phyloP scores from a whole-genome alignment of 2,329 filamentous ascomycete genomes.

The Verruconis gallopava region DNA sequence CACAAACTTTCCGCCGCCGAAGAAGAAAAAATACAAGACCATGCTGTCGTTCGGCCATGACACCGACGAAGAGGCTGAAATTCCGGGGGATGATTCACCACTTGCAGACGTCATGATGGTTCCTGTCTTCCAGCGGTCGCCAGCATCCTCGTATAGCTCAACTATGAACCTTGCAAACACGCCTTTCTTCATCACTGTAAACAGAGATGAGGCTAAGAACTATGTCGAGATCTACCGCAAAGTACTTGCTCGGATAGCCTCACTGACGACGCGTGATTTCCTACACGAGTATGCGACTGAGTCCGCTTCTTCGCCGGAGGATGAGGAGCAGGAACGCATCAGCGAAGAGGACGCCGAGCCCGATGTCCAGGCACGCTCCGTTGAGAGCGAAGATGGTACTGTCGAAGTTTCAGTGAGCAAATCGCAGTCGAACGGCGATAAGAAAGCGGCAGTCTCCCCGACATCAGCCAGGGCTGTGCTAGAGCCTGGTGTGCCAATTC shows the following conservation, averaged over 20 bases:
- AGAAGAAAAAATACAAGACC: constrained; percentile 30
- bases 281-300: constrained; percentile 40
- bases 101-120: constrained; percentile 56
- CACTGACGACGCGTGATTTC: constrained; percentile 58
- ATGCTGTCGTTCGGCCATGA: constrained; percentile 37
- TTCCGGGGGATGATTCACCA: constrained; percentile 44
- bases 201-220: constrained; percentile 54
- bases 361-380: constrained; percentile 62
- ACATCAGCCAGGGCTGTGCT: constrained; percentile 37
- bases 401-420: constrained; percentile 70
- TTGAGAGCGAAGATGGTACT: constrained; percentile 80
- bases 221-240: constrained; percentile 69
- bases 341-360: constrained; percentile 50
- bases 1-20: constrained; percentile 60
- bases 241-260: constrained; percentile 60
- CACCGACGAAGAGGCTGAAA: constrained; percentile 24
- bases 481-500: constrained; percentile 44
- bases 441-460: constrained; percentile 15
- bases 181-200: constrained; percentile 64
- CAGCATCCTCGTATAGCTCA: constrained; percentile 20
- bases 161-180: constrained; percentile 23
- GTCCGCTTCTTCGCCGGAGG: constrained; percentile 26
- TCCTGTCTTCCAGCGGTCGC: constrained; percentile 52
- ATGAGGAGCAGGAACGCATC: constrained; percentile 44
- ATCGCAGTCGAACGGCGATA: constrained; percentile 15